Evolutionary conservation across 2,329 filamentous ascomycete species (phyloP), one percentile per base, ranked within the genome.

Genomic region (Claviceps cyperi): DNA sequence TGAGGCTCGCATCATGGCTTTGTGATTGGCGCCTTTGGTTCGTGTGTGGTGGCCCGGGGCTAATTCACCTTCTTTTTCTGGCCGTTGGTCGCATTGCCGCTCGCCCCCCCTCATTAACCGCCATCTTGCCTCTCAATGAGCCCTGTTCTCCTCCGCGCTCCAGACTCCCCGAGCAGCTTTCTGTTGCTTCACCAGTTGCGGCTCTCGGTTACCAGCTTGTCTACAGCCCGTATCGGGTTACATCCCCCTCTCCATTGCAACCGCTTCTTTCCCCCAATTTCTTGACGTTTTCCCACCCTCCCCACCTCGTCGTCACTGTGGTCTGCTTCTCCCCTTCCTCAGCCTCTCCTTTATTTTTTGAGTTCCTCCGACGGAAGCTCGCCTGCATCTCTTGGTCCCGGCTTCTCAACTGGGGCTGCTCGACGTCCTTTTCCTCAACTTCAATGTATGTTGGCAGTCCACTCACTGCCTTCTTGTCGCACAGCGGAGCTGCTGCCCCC

Each of bases 311-410:
- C 11, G 50, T 43, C 24, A 41, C 32, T 28, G 19, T 45, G 32
- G 4, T 17, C 40, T 43, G 40, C 11, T 49, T 22, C 14, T 22
- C 37, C 17, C 37, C 37, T n/a, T 14, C 37, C 37, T n/a, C 37
- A 9, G 15, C 37, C 37, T 39, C 39, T 41, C 17, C 39, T 5
- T 39, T 28, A 39, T 24, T 46, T 36, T 5, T 32, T 51, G 36
- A 15, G 24, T 28, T 43, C 43, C 68, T 22, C 14, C 19, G 39
- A 22, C 39, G 21, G 21, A 22, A 9, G 70, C 72, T 81, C 84
- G 2, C 67, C 89, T 40, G 76, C 84, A 56, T 60, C 71, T 32
- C 72, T 88, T 13, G 21, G 39, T 22, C 9, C 39, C 19, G 13
- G 28, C 1, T 6, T 22, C 19, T 21, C 11, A 22, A 21, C 4